phyloP scores from a whole-genome alignment of 2,329 filamentous ascomycete species.

The Rhinocladiella similis region DNA sequence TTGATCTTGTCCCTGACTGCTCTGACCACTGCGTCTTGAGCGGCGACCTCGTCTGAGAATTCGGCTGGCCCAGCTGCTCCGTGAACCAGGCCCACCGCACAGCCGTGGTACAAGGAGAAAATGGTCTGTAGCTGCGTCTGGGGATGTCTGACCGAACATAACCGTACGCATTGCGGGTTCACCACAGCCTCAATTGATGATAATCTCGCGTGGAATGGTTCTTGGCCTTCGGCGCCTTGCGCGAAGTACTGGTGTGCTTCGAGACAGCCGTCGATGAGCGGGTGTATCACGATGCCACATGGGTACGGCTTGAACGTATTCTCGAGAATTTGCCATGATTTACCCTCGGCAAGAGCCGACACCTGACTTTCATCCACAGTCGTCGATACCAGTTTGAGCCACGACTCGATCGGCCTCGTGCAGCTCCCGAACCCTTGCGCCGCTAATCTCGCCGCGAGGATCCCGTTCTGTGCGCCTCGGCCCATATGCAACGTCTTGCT shows the following conservation, averaged over 20 bases:
- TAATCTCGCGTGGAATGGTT: slow-evolving; percentile 34
- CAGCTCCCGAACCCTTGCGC: slow-evolving; percentile 52
- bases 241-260: slow-evolving; percentile 38
- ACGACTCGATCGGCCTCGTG: slow-evolving; percentile 49
- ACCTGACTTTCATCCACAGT: slow-evolving; percentile 40
- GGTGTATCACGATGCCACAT: slow-evolving; percentile 59
- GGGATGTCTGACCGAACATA: slow-evolving; percentile 53
- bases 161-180: slow-evolving; percentile 53
- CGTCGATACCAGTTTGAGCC: slow-evolving; percentile 52
- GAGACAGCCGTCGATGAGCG: slow-evolving; percentile 53
- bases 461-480: slow-evolving; percentile 53
- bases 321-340: slow-evolving; percentile 51
- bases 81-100: slow-evolving; percentile 50
- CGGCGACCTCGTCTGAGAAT: slow-evolving; percentile 48
- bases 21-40: slow-evolving; percentile 42
- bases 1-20: slow-evolving; percentile 46
- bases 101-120: slow-evolving; percentile 58
- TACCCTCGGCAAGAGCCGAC: not conserved
- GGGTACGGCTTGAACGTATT: slow-evolving; percentile 60
- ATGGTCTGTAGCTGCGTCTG: slow-evolving; percentile 53
- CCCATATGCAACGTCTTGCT: slow-evolving; percentile 58
- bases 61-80: slow-evolving; percentile 53
- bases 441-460: slow-evolving; percentile 49
- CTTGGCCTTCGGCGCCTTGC: not conserved
- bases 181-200: slow-evolving; percentile 44